Evolutionary conservation across 257 asterid species (phyloP).

Genomic region (Nicotiana obtusifolia): DNA sequence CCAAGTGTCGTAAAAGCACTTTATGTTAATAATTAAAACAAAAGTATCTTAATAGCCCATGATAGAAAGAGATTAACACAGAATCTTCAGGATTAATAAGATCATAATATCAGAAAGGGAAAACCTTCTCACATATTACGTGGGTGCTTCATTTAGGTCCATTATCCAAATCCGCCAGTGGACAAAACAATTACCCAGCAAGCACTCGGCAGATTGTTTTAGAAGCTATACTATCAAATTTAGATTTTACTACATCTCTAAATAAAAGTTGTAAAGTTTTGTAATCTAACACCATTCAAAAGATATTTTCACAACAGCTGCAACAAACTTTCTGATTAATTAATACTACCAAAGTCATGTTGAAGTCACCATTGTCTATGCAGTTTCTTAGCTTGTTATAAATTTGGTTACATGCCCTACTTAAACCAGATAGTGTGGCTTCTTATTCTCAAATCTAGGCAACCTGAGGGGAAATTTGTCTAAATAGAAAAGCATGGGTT

Average conservation of each 20-base stretch:
- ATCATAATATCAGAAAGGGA: not conserved
- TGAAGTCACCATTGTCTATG: not conserved
- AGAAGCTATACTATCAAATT: not conserved
- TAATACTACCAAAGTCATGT: not conserved
- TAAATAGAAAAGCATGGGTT: not conserved
- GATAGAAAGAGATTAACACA: not conserved
- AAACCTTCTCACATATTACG: not conserved
- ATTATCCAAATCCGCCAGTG: not conserved
- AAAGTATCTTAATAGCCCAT: not conserved
- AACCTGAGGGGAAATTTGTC: not conserved
- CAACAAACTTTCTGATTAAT: not conserved
- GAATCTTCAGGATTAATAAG: not conserved
- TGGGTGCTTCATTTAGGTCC: not conserved
- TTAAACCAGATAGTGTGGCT: not conserved
- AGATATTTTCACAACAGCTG: not conserved
- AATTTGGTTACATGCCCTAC: not conserved
- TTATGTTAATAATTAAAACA: not conserved
- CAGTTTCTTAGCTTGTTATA: not conserved
- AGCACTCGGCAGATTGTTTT: not conserved
- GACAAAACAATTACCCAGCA: not conserved
- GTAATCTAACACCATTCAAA: not conserved
- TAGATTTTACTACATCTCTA: not conserved
- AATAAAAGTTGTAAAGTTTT: not conserved
- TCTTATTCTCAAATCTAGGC: not conserved
- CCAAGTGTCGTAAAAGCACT: too few species aligned